Evolutionary conservation across 139 green algal genomes (phyloP).

Genomic region (Tetraselmis chui): DNA sequence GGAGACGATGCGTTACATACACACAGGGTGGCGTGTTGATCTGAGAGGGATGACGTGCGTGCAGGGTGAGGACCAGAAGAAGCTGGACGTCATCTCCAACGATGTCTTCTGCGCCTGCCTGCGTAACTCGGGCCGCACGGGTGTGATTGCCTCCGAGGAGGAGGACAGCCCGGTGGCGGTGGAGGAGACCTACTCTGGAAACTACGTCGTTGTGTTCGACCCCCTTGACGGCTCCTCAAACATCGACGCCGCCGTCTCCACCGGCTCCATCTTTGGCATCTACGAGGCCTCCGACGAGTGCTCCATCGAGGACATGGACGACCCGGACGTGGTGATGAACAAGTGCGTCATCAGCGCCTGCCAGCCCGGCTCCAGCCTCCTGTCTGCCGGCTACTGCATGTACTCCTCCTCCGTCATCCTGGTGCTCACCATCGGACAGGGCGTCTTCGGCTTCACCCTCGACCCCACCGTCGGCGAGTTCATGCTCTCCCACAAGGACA

Average conservation of each 20-base stretch:
- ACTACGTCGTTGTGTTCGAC: conserved; percentile 98
- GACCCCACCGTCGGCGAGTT: conserved; percentile 41
- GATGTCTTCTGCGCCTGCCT: conserved; percentile 94
- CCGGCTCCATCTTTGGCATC: conserved; percentile 95
- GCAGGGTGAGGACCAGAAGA: conserved; percentile 99
- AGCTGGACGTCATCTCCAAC: conserved; percentile 99
- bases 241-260: conserved; percentile 91
- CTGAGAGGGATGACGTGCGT: too few relatives aligned
- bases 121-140: conserved; percentile 63
- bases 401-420: conserved; percentile 86
- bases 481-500: conserved; percentile 7
- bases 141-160: conserved; percentile 93
- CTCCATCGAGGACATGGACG: conserved; percentile 66
- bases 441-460: conserved; percentile 85
- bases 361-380: conserved; percentile 81
- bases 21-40: too few relatives aligned
- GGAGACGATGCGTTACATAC: too few relatives aligned
- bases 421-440: conserved; percentile 83
- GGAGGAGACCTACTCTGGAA: conserved; percentile 88
- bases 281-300: conserved; percentile 84
- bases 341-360: conserved; percentile 89
- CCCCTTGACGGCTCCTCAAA: conserved; percentile 96
- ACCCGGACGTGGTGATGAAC: conserved; percentile 31
- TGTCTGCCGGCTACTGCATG: conserved; percentile 89
- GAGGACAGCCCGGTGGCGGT: conserved; percentile 92